Evolutionary conservation across 257 asterid species (phyloP).

Genomic region (Nicotiana knightiana): DNA sequence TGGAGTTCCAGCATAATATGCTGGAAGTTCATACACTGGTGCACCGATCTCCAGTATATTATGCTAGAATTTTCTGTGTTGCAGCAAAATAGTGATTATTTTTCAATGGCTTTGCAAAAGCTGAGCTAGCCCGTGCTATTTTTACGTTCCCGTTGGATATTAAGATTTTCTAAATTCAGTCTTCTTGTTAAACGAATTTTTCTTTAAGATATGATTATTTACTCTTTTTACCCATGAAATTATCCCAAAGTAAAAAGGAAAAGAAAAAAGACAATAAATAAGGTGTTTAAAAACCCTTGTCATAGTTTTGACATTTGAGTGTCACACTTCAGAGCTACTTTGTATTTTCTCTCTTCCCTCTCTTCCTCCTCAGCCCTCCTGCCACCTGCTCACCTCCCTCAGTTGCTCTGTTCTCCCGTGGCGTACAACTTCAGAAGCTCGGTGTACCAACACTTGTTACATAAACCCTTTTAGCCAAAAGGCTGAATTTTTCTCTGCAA

Average conservation of each 20-base stretch:
- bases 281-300: not conserved
- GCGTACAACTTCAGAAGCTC: not conserved
- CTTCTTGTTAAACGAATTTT: too few species aligned
- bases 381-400: not conserved
- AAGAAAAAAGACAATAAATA: not conserved
- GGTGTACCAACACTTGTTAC: not conserved
- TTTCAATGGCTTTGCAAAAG: too few species aligned
- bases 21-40: too few species aligned
- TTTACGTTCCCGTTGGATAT: too few species aligned
- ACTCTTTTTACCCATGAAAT: not conserved
- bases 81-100: too few species aligned
- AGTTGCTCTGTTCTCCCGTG: not conserved
- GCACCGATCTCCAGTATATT: too few species aligned
- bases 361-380: not conserved
- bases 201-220: too few species aligned
- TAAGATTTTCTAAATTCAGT: too few species aligned
- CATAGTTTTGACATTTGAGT: not conserved
- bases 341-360: not conserved
- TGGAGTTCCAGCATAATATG: too few species aligned
- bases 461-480: not conserved
- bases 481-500: not conserved
- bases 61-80: too few species aligned
- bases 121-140: too few species aligned
- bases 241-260: not conserved
- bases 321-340: not conserved